phyloP scores from a whole-genome alignment of 2,329 filamentous ascomycete species.

The Aureobasidium subglaciale region DNA sequence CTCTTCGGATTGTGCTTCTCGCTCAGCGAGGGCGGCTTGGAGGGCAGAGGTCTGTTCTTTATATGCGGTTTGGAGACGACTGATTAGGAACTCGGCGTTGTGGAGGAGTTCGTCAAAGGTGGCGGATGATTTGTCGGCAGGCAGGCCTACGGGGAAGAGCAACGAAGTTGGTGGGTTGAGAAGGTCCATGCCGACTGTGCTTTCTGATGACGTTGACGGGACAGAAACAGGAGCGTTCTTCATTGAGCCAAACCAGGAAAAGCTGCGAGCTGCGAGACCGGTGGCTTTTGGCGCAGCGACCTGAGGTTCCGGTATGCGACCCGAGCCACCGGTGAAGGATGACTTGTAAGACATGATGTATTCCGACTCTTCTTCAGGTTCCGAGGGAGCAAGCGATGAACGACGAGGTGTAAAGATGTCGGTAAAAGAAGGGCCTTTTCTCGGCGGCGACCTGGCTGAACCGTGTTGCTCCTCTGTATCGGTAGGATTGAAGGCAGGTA shows the following conservation, averaged over 20 bases:
- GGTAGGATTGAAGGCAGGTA: conserved; percentile 2
- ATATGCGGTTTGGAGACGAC: conserved; percentile 51
- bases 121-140: conserved; percentile 43
- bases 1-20: conserved; percentile 53
- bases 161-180: conserved; percentile 46
- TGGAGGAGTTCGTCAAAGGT: conserved; percentile 51
- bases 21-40: conserved; percentile 46
- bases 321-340: conserved; percentile 24
- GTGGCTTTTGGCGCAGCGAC: conserved; percentile 12
- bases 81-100: conserved; percentile 49
- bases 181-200: conserved; percentile 39
- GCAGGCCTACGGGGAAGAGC: conserved; percentile 47
- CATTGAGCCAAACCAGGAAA: conserved; percentile 31
- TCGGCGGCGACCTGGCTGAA: conserved; percentile 14
- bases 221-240: conserved; percentile 17
- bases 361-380: conserved; percentile 26
- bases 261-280: conserved; percentile 6
- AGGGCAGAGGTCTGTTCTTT: conserved; percentile 45
- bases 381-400: conserved; percentile 11
- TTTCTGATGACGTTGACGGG: conserved; percentile 12
- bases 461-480: not conserved
- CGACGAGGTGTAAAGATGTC: conserved; percentile 15
- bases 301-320: not conserved
- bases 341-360: conserved; percentile 31
- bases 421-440: conserved; percentile 12